phyloP scores from a whole-genome alignment of 73 alveolate species.

The Tetrahymena borealis region DNA sequence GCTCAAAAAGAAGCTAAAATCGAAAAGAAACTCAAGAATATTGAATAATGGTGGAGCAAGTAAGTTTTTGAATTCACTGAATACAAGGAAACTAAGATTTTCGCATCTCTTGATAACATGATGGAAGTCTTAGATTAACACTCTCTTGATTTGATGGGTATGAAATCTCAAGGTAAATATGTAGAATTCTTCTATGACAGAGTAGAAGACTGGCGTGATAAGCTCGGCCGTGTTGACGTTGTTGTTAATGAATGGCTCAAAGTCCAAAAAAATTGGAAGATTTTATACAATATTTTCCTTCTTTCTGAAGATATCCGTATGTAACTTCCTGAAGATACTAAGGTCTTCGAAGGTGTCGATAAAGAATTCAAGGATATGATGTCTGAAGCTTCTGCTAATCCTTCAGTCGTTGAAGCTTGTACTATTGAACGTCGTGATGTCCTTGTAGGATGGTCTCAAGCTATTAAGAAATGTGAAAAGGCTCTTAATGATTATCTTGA shows the following conservation, averaged over 20 bases:
- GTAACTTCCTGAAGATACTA: conserved; percentile 97
- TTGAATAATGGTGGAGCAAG: conserved; percentile 81
- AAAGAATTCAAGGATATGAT: conserved; percentile 94
- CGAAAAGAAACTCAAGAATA: conserved; percentile 81
- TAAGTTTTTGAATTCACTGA: conserved; percentile 62
- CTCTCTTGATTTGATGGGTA: conserved; percentile 91
- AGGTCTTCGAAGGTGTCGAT: conserved; percentile 96
- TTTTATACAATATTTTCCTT: conserved; percentile 96
- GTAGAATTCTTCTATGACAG: conserved; percentile 85
- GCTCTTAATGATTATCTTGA: conserved; percentile 95
- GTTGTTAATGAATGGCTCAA: conserved; percentile 98
- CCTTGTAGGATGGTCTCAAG: conserved; percentile 69
- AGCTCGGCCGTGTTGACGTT: conserved; percentile 94
- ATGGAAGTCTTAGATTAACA: conserved; percentile 86
- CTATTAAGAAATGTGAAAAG: conserved; percentile 97
- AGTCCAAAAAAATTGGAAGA: conserved; percentile 98
- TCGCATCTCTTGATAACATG: conserved; percentile 73
- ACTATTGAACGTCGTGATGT: conserved; percentile 40
- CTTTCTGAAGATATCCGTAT: conserved; percentile 98
- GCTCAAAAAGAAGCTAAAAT: conserved; percentile 95
- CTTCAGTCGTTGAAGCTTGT: conserved; percentile 83
- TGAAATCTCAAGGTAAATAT: conserved; percentile 79
- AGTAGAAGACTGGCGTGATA: conserved; percentile 90
- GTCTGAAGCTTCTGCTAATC: conserved; percentile 87
- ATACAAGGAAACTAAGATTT: conserved; percentile 64